Base-by-base conservation (phyloP, 306 rosid species). In the Vicia villosa region DNA sequence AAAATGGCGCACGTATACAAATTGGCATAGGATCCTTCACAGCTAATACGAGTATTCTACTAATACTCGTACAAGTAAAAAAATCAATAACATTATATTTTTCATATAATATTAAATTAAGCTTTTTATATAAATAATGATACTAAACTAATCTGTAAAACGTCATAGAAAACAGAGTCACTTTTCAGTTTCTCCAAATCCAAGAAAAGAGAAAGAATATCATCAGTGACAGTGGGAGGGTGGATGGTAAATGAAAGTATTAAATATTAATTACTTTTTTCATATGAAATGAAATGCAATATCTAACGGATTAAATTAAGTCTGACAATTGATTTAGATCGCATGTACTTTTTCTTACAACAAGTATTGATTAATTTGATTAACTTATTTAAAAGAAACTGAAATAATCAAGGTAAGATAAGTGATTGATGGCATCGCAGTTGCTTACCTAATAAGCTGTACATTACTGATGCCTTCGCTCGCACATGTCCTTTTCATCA, bases 1-100 rank as follows among this genome's bases (percentile, higher is more conserved):
- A 7, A 34, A 34, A n/a, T 34, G 38, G 10, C 38, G 38, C 38
- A 34, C 9, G 10, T 34, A 6, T 34, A 34, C 7, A 9, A 34
- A 41, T 10, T 28, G 26, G 40, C 47, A 84, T 83, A 84, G 91
- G 91, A 89, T 84, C 72, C 88, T 63, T 51, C 4, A 16, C 21
- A 5, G 69, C 22, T 22, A 66, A 46, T 8, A 36, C 10, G 12
- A 57, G 38, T 43, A 58, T 10, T 66, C 3, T 68, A 24, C 28
- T 24, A 24, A 24, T 24, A 24, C 28, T n/a, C 40, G 7, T 8
- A 1, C 38, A 34, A 34, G 10, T 6, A 34, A 34, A 34, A 6
- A 34, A 34, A 7, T 7, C 0, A 34, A 34, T 34, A 34, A 34
- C 8, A 34, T 7, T 34, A 34, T 34, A 8, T 10, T 7, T 34